Conservation (phyloP, 108 stramenopile genomes). For the Bacterosira constricta region DNA sequence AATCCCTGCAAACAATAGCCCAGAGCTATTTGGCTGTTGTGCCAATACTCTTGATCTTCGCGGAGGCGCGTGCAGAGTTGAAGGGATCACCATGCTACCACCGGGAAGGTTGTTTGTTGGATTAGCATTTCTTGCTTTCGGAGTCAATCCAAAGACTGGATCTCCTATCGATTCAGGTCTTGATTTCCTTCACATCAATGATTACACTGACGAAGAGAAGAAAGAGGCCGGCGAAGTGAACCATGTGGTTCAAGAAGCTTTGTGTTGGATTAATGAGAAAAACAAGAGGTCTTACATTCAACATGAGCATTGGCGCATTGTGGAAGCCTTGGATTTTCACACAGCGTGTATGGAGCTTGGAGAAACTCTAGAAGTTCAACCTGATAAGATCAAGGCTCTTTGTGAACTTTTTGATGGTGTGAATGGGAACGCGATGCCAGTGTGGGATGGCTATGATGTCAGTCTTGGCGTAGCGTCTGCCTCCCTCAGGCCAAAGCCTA, state of each 20-base stretch:
- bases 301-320: slow-evolving; percentile 23
- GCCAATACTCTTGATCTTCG: slow-evolving; percentile 68
- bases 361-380: slow-evolving; percentile 67
- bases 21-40: slow-evolving; percentile 52
- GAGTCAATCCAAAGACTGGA: slow-evolving; percentile 36
- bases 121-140: slow-evolving; percentile 61
- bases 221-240: slow-evolving; percentile 7
- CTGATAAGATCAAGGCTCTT: slow-evolving; percentile 52
- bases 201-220: slow-evolving; percentile 18
- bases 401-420: slow-evolving; percentile 64
- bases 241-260: slow-evolving; percentile 4
- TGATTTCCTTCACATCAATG: neutral
- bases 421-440: slow-evolving; percentile 46
- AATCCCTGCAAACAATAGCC: slow-evolving; percentile 10
- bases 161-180: neutral
- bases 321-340: slow-evolving; percentile 61
- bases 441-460: slow-evolving; percentile 51
- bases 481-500: slow-evolving; percentile 4
- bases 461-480: slow-evolving; percentile 19
- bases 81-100: slow-evolving; percentile 67
- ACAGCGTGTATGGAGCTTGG: slow-evolving; percentile 46
- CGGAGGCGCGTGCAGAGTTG: slow-evolving; percentile 60
- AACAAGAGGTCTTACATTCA: slow-evolving; percentile 4
- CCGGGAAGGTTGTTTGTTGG: slow-evolving; percentile 64
- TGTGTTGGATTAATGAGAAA: slow-evolving; percentile 19